A percentile compares a stretch with the other conserved stretches of the same genome.
phyloP scores from a whole-genome alignment of 2,329 filamentous ascomycete genomes.

The Curvularia hawaiiensis region DNA sequence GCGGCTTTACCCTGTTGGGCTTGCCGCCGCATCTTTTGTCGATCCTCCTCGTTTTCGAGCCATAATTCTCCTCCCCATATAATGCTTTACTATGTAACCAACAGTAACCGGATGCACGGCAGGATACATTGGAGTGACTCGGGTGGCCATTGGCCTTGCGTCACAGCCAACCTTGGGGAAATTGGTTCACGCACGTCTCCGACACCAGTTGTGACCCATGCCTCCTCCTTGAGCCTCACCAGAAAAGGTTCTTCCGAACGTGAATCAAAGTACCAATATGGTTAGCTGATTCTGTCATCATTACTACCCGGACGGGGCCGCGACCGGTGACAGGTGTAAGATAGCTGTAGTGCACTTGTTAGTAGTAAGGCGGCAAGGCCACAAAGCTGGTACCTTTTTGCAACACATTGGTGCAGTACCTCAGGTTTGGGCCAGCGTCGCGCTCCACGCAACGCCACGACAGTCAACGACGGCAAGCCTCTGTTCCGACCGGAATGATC shows the following conservation, averaged over 20 bases:
- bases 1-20: constrained; percentile 18
- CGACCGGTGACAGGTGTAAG: constrained; percentile 26
- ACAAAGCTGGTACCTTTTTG: constrained; percentile 12
- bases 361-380: not conserved
- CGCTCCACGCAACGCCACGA: constrained; percentile 7
- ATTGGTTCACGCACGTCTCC: constrained; percentile 10
- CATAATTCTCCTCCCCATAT: constrained; percentile 38
- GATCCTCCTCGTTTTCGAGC: constrained; percentile 28
- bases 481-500: not conserved
- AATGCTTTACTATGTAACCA: constrained; percentile 40
- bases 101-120: constrained; percentile 34
- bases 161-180: constrained; percentile 17
- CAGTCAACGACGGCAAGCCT: constrained; percentile 7
- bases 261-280: not conserved
- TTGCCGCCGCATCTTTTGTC: constrained; percentile 15
- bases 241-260: not conserved
- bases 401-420: constrained; percentile 8
- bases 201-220: constrained; percentile 13
- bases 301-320: constrained; percentile 17
- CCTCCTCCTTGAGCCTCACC: constrained; percentile 13
- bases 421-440: constrained; percentile 3
- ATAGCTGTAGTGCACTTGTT: not conserved
- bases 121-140: constrained; percentile 28
- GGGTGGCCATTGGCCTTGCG: constrained; percentile 16
- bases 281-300: constrained; percentile 9